Conservation (phyloP, 2,329 filamentous ascomycete genomes). For the Teratosphaeria gauchensis region DNA sequence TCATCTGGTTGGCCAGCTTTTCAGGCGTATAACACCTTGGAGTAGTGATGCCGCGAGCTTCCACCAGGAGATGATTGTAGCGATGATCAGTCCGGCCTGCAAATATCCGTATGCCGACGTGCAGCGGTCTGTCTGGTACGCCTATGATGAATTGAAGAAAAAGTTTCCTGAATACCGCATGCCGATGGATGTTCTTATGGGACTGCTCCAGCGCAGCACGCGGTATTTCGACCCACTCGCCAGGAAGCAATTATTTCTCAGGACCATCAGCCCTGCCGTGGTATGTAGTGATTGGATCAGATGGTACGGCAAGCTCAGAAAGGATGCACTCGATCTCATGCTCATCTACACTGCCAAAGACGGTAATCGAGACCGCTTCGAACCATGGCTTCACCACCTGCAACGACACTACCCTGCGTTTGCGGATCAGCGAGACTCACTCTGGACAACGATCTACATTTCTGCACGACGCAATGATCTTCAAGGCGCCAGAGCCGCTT, state of each 20-base stretch:
- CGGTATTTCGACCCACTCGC: background rate
- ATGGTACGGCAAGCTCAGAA: slow-evolving; percentile 13
- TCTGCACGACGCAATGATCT: slow-evolving; percentile 62
- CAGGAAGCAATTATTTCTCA: background rate
- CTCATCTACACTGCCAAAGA: slow-evolving; percentile 23
- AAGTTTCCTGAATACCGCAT: background rate
- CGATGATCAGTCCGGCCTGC: slow-evolving; percentile 3
- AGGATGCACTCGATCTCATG: slow-evolving; percentile 9
- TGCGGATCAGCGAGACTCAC: slow-evolving; percentile 9
- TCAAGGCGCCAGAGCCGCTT: slow-evolving; percentile 47
- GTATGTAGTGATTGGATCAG: slow-evolving; percentile 18
- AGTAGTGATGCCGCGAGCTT: slow-evolving; percentile 5
- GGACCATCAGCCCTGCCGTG: background rate
- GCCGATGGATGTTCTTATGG: slow-evolving; percentile 6
- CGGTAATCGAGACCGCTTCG: slow-evolving; percentile 26
- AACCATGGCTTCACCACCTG: slow-evolving; percentile 25
- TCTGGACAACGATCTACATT: slow-evolving; percentile 54
- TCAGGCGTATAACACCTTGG: slow-evolving; percentile 5
- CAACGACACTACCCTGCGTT: slow-evolving; percentile 12
- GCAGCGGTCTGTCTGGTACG: slow-evolving; percentile 9
- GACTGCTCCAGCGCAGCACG: slow-evolving; percentile 7
- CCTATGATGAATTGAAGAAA: slow-evolving; percentile 7
- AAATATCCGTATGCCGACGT: slow-evolving; percentile 4
- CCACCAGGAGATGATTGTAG: slow-evolving; percentile 6
- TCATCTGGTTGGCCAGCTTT: slow-evolving; percentile 5